phyloP scores from a whole-genome alignment of 2,329 filamentous ascomycete genomes.

The Sarocladiaceae sp. region DNA sequence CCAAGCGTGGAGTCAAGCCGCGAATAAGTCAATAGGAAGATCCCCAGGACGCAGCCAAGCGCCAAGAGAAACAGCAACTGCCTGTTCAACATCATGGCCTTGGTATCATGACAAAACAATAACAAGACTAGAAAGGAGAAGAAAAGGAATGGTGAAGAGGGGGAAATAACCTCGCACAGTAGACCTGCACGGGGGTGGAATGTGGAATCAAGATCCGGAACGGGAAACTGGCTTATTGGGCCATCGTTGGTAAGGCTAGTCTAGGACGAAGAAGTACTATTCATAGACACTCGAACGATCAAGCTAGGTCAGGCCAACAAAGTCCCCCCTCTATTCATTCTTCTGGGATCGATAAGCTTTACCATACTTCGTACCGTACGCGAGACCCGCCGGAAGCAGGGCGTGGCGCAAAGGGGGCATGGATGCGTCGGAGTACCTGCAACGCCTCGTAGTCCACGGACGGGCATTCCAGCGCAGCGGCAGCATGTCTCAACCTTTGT shows the following conservation, averaged over 20 bases:
- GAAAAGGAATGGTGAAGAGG: not conserved
- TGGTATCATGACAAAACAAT: not conserved
- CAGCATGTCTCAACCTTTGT: too few species aligned
- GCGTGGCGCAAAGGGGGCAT: not conserved
- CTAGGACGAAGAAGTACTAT: too few species aligned
- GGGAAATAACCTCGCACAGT: too few species aligned
- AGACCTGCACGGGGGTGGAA: too few species aligned
- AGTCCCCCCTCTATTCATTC: not conserved
- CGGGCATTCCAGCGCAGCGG: too few species aligned
- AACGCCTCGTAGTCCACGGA: not conserved
- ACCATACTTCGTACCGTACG: not conserved
- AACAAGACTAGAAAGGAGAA: not conserved
- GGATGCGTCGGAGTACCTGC: not conserved
- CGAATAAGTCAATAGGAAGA: not conserved
- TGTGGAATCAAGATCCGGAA: too few species aligned
- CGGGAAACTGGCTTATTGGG: too few species aligned
- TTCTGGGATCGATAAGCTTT: not conserved
- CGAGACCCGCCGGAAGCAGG: too few species aligned
- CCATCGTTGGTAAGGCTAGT: too few species aligned
- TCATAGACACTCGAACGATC: too few species aligned
- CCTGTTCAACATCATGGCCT: constrained; percentile 1
- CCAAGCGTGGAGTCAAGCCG: not conserved
- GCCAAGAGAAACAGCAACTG: not conserved
- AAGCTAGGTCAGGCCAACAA: too few species aligned
- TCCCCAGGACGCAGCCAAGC: not conserved